phyloP scores from a whole-genome alignment of 306 rosid species.

The Fragaria vesca region DNA sequence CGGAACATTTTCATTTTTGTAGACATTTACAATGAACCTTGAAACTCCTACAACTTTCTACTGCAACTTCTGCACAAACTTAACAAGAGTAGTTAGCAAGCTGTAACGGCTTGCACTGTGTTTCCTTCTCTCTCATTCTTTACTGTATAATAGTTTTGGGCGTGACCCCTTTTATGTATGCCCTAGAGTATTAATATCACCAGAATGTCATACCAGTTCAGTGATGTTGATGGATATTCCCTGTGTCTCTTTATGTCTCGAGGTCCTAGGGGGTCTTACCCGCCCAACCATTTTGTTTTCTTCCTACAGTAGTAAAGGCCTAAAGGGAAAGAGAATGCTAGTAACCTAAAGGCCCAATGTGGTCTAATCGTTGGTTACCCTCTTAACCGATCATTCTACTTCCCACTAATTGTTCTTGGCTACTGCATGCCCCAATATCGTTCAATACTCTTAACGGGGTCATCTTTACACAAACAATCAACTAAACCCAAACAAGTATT shows the following conservation, averaged over 20 bases:
- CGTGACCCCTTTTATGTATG: slow-evolving; percentile 8
- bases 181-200: neutral
- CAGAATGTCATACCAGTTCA: slow-evolving; percentile 8
- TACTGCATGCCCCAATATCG: neutral
- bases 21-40: neutral
- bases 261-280: neutral
- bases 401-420: neutral
- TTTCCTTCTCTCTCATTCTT: slow-evolving; percentile 9
- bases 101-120: neutral
- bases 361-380: neutral
- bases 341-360: neutral
- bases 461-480: neutral
- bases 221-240: slow-evolving; percentile 6
- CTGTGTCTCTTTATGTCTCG: neutral
- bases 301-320: neutral
- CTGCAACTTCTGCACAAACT: neutral
- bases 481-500: neutral
- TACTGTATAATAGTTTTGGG: slow-evolving; percentile 8
- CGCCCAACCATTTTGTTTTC: neutral
- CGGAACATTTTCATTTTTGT: neutral
- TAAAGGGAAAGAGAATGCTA: neutral
- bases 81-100: neutral
- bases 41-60: neutral
- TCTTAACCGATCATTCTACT: neutral
- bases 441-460: neutral